Evolutionary conservation across 495 filamentous ascomycete species (phyloP), one percentile per base, ranked within the genome.

Genomic region (Aspergillus bridgeri): DNA sequence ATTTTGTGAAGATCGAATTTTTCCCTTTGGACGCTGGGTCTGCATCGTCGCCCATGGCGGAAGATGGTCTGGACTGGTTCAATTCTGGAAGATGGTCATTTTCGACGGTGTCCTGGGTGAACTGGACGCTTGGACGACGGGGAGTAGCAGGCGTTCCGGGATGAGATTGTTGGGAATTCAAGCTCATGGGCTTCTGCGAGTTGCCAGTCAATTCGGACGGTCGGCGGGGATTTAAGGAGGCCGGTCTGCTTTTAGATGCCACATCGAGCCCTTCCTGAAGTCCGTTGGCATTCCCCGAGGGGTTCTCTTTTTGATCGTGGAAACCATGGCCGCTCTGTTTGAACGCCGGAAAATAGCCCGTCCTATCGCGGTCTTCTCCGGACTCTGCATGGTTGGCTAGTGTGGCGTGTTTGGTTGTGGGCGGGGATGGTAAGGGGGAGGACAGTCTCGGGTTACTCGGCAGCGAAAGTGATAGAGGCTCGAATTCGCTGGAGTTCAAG

Each of bases 1-100:
- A 61, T 61, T 83, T 88, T 6, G 81, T 79, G 60, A 91, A 86
- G 49, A 90, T 77, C n/a, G 84, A 83, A 23, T 81, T 82, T 49
- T 81, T 79, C 19, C 85, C 80, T 63, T 81, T 83, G 18, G 70
- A 74, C 17, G 73, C 65, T 19, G 73, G 65, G 42, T 80, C 75
- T 27, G 54, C 71, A 58, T 89, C 87, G 52, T 81, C 81, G 49
- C 76, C 78, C 19, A 82, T 79, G 69, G 82, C 76, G 11, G 86
- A 87, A 19, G 76, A 75, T 8, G 82, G 77, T 54, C 82, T 72
- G 38, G 77, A 81, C 57, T 82, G 81, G 23, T 75, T 59, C 18
- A 60, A 52, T 19, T 80, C 73, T 21, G 69, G 64, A 6, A 52
- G 54, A 23, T 75, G 74, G 53, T 76, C 74, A 21, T 60, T 70